These are phyloP conservation scores for Theileria parva DNA, from an alignment of 169 alveolate species.

Conservation along the genomic window DNA sequence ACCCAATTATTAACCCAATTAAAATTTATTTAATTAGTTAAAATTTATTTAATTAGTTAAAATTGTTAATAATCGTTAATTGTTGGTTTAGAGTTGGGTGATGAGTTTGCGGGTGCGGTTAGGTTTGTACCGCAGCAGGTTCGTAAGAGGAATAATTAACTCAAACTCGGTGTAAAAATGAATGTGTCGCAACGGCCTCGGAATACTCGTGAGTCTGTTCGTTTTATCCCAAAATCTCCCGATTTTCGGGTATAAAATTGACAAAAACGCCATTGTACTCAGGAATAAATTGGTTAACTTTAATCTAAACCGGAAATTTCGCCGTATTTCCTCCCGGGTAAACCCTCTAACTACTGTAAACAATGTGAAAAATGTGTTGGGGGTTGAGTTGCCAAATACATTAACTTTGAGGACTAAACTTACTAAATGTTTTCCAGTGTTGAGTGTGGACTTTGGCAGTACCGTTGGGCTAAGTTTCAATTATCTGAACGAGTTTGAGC, in stretches of 20 bases:
- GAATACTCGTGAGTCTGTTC: no score
- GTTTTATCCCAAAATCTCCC: no score
- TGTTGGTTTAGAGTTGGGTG: background rate
- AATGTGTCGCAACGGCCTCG: no score
- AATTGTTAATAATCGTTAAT: background rate
- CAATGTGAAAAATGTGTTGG: no score
- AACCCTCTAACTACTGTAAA: no score
- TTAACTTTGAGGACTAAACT: background rate
- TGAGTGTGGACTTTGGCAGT: conserved; percentile 34
- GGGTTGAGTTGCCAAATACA: conserved; percentile 16
- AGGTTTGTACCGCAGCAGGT: conserved; percentile 47
- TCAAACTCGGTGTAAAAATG: background rate
- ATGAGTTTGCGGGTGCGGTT: conserved; percentile 19
- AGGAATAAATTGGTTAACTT: background rate
- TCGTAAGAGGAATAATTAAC: background rate
- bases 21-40: no score
- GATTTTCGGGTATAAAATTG: background rate
- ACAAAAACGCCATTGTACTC: background rate
- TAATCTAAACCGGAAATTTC: background rate
- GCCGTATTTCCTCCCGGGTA: no score
- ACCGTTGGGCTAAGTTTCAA: conserved; percentile 27
- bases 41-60: background rate
- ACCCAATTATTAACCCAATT: background rate
- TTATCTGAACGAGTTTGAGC: conserved; percentile 17
- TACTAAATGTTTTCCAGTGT: conserved; percentile 12